Conservation (phyloP, 2,329 filamentous ascomycete species). For the Calycina marina region DNA sequence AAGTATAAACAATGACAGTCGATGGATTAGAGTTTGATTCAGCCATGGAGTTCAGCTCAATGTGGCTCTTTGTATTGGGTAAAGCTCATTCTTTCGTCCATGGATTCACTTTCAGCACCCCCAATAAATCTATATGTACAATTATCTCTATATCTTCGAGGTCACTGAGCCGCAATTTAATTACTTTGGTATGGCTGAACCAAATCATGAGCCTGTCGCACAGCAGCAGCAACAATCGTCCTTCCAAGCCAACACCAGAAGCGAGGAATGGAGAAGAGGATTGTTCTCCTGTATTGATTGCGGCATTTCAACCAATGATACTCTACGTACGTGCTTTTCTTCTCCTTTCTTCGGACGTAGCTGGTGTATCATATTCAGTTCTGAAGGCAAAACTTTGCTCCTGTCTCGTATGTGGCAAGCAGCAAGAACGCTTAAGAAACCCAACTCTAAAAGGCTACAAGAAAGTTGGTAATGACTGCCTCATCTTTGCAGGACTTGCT, state of each 20-base stretch:
- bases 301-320: slow-evolving; percentile 5
- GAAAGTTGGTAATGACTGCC: slow-evolving; percentile 14
- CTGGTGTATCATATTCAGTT: slow-evolving; percentile 11
- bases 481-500: slow-evolving; percentile 9
- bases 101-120: no score
- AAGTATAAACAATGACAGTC: no score
- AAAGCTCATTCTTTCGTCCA: no score
- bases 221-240: background rate
- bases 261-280: slow-evolving; percentile 10
- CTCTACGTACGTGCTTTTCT: slow-evolving; percentile 9
- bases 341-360: background rate
- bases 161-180: no score
- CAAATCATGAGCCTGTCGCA: slow-evolving; percentile 1
- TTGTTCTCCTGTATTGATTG: slow-evolving; percentile 15
- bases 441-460: slow-evolving; percentile 14
- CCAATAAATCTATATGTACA: no score
- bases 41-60: no score
- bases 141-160: no score
- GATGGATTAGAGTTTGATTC: no score
- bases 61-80: no score
- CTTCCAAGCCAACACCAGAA: slow-evolving; percentile 5
- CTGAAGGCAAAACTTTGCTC: slow-evolving; percentile 16
- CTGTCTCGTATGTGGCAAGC: slow-evolving; percentile 19
- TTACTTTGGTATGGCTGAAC: no score
- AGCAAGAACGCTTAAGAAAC: slow-evolving; percentile 12